Conservation (phyloP, 1,284 basidiomycete genomes). For the Leccinum pachyderme region DNA sequence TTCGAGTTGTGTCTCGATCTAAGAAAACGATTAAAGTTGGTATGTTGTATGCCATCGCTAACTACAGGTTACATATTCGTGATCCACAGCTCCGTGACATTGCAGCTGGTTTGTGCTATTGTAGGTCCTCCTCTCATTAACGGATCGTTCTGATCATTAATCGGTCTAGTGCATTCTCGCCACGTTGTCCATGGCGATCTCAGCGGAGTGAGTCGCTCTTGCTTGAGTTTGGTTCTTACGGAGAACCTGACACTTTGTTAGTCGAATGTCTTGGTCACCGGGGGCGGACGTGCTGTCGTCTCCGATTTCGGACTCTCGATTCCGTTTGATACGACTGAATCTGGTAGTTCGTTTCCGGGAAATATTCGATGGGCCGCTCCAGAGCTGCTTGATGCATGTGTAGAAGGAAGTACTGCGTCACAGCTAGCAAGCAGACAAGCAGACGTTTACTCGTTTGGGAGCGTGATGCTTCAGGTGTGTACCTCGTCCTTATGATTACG, state of each 20-base stretch:
- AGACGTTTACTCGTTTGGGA: conserved; percentile 30
- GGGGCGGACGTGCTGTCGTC: conserved; percentile 18
- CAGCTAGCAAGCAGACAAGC: conserved; percentile 22
- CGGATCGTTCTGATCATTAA: not conserved
- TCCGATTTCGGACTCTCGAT: conserved; percentile 33
- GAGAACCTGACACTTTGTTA: conserved; percentile 10
- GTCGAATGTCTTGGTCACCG: conserved; percentile 35
- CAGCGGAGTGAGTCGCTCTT: conserved; percentile 22
- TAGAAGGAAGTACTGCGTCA: conserved; percentile 3
- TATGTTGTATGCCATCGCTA: not conserved
- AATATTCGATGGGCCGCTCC: conserved; percentile 33
- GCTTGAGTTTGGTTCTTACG: not conserved
- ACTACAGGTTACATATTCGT: not conserved
- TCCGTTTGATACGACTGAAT: conserved; percentile 21
- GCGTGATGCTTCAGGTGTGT: conserved; percentile 30
- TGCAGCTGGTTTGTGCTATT: conserved; percentile 22
- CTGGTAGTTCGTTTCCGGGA: conserved; percentile 23
- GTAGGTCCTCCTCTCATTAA: conserved; percentile 12
- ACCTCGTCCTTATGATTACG: not conserved
- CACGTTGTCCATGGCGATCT: conserved; percentile 28
- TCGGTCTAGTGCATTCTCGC: conserved; percentile 20
- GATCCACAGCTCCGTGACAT: conserved; percentile 22
- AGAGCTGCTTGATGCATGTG: conserved; percentile 13
- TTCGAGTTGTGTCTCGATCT: conserved; percentile 11
- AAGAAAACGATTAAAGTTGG: conserved; percentile 19